phyloP scores from a whole-genome alignment of 2,329 filamentous ascomycete species.

The Xylaria sp. region DNA sequence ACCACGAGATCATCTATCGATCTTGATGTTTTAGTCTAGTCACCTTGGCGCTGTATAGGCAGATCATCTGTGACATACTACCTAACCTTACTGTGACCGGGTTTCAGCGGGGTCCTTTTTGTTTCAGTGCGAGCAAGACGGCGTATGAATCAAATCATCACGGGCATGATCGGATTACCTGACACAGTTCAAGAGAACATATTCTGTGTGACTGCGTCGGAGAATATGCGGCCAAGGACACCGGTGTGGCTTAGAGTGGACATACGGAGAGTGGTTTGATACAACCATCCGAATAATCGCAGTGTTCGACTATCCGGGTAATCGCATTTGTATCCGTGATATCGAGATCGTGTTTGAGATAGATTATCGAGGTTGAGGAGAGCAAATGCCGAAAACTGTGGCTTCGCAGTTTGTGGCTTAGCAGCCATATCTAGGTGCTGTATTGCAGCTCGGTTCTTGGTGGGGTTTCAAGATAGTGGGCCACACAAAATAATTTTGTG shows the following conservation, averaged over 20 bases:
- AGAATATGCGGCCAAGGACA: background rate
- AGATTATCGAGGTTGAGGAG: too few relatives aligned
- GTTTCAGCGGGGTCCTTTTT: background rate
- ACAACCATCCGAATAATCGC: background rate
- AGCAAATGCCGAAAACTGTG: too few relatives aligned
- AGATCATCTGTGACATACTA: background rate
- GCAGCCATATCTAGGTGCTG: too few relatives aligned
- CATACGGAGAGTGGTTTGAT: constrained; percentile 8
- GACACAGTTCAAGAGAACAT: background rate
- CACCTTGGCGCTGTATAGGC: background rate
- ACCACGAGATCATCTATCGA: background rate
- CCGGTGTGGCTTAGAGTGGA: background rate
- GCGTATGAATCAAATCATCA: background rate
- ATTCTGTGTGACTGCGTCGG: background rate
- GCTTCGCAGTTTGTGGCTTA: too few relatives aligned
- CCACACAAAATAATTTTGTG: constrained; percentile 37
- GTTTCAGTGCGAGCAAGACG: constrained; percentile 1
- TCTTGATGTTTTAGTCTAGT: background rate
- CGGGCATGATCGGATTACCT: constrained; percentile 10
- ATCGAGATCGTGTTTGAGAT: too few relatives aligned
- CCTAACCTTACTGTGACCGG: background rate
- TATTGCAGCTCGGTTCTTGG: constrained; percentile 10
- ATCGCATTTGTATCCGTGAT: background rate
- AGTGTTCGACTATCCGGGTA: background rate
- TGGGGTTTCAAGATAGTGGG: constrained; percentile 3